These are phyloP conservation scores for Trichoderma citrinoviride DNA, from an alignment of 2,329 filamentous ascomycete genomes.

Conservation along the genomic window DNA sequence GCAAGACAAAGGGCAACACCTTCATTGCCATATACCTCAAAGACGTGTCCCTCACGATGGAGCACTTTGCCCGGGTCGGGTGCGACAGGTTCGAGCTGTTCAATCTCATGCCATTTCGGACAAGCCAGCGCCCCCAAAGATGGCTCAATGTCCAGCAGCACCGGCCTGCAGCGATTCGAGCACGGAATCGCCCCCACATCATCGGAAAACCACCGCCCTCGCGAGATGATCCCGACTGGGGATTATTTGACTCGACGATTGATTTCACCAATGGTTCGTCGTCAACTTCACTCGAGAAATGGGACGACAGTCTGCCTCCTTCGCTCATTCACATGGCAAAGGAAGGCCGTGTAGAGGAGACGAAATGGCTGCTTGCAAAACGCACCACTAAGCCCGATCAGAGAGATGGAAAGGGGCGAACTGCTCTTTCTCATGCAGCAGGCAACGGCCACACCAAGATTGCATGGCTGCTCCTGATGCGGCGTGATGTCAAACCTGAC, in stretches of 20 bases:
- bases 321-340: not conserved
- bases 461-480: not conserved
- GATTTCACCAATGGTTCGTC: not conserved
- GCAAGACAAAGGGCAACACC: not conserved
- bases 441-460: not conserved
- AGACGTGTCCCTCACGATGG: slow-evolving; percentile 3
- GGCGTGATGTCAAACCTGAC: slow-evolving; percentile 4
- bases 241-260: not conserved
- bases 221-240: not conserved
- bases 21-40: slow-evolving; percentile 13
- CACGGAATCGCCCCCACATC: not conserved
- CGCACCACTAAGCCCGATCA: not conserved
- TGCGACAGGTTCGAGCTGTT: not conserved
- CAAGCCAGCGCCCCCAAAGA: slow-evolving; percentile 4
- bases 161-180: not conserved
- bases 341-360: not conserved
- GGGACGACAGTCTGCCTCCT: not conserved
- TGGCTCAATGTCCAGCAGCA: not conserved
- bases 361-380: not conserved
- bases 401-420: not conserved
- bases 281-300: not conserved
- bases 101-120: not conserved
- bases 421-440: not conserved
- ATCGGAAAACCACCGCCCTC: not conserved
- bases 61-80: slow-evolving; percentile 4